phyloP scores from a whole-genome alignment of 768 basidiomycete genomes.

The Lactarius tabidus region DNA sequence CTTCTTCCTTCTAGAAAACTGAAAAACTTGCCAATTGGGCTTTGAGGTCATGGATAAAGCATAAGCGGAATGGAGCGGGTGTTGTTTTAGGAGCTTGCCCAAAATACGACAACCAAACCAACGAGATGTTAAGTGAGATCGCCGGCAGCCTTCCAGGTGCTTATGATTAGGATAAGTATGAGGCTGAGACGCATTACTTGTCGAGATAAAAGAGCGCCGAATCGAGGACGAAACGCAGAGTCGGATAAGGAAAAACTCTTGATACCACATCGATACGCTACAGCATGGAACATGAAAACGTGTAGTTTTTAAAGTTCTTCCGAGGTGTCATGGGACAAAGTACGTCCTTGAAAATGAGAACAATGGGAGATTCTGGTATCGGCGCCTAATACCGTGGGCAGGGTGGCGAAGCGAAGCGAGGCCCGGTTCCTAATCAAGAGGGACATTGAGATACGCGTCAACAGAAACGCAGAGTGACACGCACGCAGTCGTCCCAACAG shows the following conservation, averaged over 20 bases:
- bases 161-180: neutral
- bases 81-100: neutral
- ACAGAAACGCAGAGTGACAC: neutral
- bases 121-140: neutral
- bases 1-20: neutral
- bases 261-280: slow-evolving; percentile 3
- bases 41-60: neutral
- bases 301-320: neutral
- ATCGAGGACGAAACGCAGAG: neutral
- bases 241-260: neutral
- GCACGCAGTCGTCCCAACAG: neutral
- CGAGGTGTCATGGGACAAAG: neutral
- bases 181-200: neutral
- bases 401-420: neutral
- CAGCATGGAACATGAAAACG: neutral
- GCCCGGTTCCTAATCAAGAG: neutral
- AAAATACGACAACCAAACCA: neutral
- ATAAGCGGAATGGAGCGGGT: neutral
- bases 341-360: neutral
- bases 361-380: neutral
- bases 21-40: neutral
- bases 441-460: neutral
- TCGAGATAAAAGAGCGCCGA: neutral
- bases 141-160: neutral
- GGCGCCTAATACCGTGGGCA: neutral